Evolutionary conservation across 2,329 filamentous ascomycete genomes (phyloP).

Genomic region (Ophiocordyceps camponoti-floridani): DNA sequence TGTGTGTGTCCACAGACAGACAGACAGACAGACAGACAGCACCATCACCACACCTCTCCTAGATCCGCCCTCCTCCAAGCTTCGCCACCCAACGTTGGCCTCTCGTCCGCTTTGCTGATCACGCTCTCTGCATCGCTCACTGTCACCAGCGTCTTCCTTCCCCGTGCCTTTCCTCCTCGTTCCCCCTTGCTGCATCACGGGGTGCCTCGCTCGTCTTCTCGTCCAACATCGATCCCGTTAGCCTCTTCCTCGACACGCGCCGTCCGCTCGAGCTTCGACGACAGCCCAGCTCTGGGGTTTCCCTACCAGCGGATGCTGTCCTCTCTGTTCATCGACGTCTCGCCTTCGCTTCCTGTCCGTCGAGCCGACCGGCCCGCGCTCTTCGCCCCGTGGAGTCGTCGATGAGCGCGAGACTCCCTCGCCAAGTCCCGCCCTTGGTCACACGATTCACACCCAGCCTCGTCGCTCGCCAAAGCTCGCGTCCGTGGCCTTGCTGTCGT

Average conservation of each 20-base stretch:
- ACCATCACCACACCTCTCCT: not conserved
- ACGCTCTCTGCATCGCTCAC: no score
- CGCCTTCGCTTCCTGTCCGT: not conserved
- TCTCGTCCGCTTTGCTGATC: not conserved
- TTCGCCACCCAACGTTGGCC: not conserved
- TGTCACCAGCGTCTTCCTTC: no score
- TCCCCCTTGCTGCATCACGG: no score
- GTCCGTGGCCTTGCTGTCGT: conserved; percentile 3
- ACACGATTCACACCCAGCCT: not conserved
- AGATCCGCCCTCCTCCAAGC: not conserved
- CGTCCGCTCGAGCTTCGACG: not conserved
- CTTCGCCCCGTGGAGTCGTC: not conserved
- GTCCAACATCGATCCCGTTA: not conserved
- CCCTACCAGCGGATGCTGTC: not conserved
- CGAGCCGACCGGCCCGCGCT: not conserved
- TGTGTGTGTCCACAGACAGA: not conserved
- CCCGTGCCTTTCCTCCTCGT: no score
- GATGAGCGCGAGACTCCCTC: not conserved
- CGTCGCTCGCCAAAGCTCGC: not conserved
- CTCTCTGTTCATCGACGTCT: not conserved
- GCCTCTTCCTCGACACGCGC: not conserved
- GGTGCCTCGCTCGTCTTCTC: not conserved
- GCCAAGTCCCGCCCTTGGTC: not conserved
- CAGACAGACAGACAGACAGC: not conserved
- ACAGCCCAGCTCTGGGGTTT: not conserved